Percentiles rank a stretch among this genome's conserved stretches.
Evolutionary conservation across 768 basidiomycete species (phyloP).

Genomic region (Arthromyces matolae): DNA sequence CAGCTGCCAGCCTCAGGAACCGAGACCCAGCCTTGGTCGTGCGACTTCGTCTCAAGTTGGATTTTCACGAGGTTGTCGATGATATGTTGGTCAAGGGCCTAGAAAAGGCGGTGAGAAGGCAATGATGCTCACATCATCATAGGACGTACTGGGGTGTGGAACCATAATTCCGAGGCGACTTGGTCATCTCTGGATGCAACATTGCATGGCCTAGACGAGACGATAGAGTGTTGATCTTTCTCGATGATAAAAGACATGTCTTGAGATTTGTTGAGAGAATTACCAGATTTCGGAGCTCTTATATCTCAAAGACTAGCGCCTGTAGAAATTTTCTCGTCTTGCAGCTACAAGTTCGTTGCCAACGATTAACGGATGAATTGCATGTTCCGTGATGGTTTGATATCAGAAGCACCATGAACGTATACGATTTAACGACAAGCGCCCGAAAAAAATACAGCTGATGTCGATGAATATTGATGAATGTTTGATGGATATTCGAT

Average conservation of each 20-base stretch:
- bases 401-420: too few relatives aligned
- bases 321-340: too few relatives aligned
- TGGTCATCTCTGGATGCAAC: constrained; percentile 11
- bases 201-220: constrained; percentile 1
- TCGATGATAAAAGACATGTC: constrained; percentile 15
- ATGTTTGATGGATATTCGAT: too few relatives aligned
- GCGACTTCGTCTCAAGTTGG: constrained; percentile 26
- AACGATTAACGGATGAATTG: too few relatives aligned
- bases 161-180: constrained; percentile 21
- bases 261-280: neutral
- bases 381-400: too few relatives aligned
- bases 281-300: neutral
- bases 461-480: too few relatives aligned
- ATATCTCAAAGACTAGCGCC: neutral
- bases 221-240: constrained; percentile 14
- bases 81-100: constrained; percentile 21
- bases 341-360: too few relatives aligned
- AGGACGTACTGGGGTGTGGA: constrained; percentile 21
- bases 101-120: neutral
- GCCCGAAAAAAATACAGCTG: too few relatives aligned
- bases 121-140: neutral
- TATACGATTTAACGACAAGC: too few relatives aligned
- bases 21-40: constrained; percentile 18
- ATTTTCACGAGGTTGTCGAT: constrained; percentile 22
- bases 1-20: constrained; percentile 21